Evolutionary conservation across 2,329 filamentous ascomycete species (phyloP).

Genomic region (Eutypa lata): DNA sequence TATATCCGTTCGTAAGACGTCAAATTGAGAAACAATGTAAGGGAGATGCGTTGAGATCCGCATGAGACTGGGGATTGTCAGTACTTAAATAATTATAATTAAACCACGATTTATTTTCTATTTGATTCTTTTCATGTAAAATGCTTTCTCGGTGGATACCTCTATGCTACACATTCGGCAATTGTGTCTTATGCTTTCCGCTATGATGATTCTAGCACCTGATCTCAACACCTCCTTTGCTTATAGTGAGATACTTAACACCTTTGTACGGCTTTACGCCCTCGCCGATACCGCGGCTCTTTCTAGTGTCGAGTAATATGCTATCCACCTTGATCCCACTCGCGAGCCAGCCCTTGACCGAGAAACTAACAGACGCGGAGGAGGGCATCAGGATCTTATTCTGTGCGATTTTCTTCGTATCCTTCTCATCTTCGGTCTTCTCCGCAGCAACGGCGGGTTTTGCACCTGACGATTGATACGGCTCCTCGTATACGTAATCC

Average conservation of each 20-base stretch:
- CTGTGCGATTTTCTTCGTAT: slow-evolving; percentile 58
- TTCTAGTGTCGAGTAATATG: slow-evolving; percentile 69
- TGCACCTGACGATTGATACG: slow-evolving; percentile 48
- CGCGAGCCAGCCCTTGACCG: slow-evolving; percentile 65
- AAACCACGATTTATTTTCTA: too few relatives aligned
- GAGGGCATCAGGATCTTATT: slow-evolving; percentile 79
- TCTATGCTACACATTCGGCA: too few relatives aligned
- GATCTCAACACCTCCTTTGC: slow-evolving; percentile 62
- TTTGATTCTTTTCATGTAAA: too few relatives aligned
- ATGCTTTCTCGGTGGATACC: too few relatives aligned
- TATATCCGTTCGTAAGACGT: neutral
- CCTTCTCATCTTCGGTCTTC: slow-evolving; percentile 41
- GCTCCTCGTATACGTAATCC: slow-evolving; percentile 53
- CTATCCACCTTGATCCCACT: slow-evolving; percentile 67
- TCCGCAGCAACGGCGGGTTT: slow-evolving; percentile 30
- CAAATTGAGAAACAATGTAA: neutral
- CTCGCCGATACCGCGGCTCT: slow-evolving; percentile 81
- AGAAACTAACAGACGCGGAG: slow-evolving; percentile 70
- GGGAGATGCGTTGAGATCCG: too few relatives aligned
- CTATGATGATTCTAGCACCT: slow-evolving; percentile 55
- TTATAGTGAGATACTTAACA: slow-evolving; percentile 89
- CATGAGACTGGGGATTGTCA: too few relatives aligned
- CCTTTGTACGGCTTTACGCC: slow-evolving; percentile 94
- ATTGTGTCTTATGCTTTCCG: too few relatives aligned
- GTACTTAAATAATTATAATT: too few relatives aligned